Conservation (phyloP, 495 filamentous ascomycete species). For the Xylaria grammica region DNA sequence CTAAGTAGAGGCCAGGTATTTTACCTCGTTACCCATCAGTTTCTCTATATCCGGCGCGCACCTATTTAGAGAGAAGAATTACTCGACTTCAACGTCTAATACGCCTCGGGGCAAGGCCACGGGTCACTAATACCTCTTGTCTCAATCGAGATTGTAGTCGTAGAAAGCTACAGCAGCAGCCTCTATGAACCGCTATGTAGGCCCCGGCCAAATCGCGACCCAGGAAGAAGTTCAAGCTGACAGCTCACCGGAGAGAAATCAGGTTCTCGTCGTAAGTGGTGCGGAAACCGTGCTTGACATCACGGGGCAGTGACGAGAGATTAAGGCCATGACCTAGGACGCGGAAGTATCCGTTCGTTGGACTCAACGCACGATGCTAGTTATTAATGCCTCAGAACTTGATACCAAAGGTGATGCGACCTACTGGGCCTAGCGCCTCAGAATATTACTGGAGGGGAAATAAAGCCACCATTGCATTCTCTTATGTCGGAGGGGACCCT, state of each 20-base stretch:
- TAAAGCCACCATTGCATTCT: constrained; percentile 32
- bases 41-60: constrained; percentile 23
- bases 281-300: constrained; percentile 6
- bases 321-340: background rate
- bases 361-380: constrained; percentile 30
- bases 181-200: constrained; percentile 31
- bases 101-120: constrained; percentile 28
- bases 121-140: constrained; percentile 8
- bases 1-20: constrained; percentile 3
- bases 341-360: constrained; percentile 19
- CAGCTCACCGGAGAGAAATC: constrained; percentile 24
- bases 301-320: background rate
- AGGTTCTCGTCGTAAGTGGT: constrained; percentile 1
- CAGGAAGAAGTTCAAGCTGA: constrained; percentile 36
- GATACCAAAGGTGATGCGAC: constrained; percentile 23
- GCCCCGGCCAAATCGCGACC: constrained; percentile 34
- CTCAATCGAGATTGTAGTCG: background rate
- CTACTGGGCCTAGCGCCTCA: constrained; percentile 27
- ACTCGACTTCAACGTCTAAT: constrained; percentile 35
- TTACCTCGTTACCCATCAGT: constrained; percentile 32
- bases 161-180: constrained; percentile 19
- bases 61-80: constrained; percentile 26
- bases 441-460: constrained; percentile 28
- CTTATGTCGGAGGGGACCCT: constrained; percentile 31
- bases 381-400: constrained; percentile 40